Evolutionary conservation across 176 grass and related monocot species (phyloP).

Genomic region (Lolium multiflorum): DNA sequence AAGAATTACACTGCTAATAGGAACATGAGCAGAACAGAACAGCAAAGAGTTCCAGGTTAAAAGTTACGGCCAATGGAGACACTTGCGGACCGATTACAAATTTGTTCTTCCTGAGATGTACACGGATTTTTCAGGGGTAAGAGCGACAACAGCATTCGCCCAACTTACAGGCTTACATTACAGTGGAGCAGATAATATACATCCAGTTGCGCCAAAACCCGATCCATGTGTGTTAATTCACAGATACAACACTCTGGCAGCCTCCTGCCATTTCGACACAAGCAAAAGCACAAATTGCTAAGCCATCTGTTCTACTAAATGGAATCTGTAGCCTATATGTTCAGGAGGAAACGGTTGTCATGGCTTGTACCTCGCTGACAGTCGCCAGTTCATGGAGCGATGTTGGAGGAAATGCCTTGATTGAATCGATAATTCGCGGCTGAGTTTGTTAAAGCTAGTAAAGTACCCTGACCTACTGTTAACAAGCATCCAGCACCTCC

Average conservation of each 20-base stretch:
- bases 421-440: conserved; percentile 36
- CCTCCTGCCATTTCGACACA: conserved; percentile 57
- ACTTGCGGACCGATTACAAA: conserved; percentile 51
- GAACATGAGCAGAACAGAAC: background rate
- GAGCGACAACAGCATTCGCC: conserved; percentile 28
- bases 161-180: conserved; percentile 60
- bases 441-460: conserved; percentile 61
- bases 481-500: conserved; percentile 60
- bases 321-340: conserved; percentile 57
- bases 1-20: conserved; percentile 1
- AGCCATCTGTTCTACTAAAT: conserved; percentile 49
- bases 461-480: conserved; percentile 52
- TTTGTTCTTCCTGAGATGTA: conserved; percentile 59
- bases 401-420: conserved; percentile 49
- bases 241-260: conserved; percentile 55
- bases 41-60: background rate
- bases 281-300: conserved; percentile 40
- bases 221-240: conserved; percentile 42
- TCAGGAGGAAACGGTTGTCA: conserved; percentile 39
- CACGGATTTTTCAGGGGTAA: conserved; percentile 43
- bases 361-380: conserved; percentile 55
- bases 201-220: conserved; percentile 57
- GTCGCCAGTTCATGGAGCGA: conserved; percentile 34
- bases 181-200: conserved; percentile 54
- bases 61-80: conserved; percentile 36